Evolutionary conservation across 345 rosid species (phyloP), one percentile per base, ranked within the genome.

Genomic region (Microcos paniculata): DNA sequence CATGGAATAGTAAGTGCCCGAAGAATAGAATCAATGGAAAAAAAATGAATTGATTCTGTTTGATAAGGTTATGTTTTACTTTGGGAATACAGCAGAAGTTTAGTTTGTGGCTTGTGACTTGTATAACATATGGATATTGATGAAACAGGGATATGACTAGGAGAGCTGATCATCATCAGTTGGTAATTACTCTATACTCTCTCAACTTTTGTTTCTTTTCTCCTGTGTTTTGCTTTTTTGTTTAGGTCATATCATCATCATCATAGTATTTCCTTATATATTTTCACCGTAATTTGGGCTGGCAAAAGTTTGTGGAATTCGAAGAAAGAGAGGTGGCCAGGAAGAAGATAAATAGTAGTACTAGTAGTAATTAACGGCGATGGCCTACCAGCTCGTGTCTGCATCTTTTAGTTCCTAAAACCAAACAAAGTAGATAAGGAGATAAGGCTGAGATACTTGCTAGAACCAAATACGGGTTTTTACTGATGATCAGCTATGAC

Each of bases 391-490:
- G 35, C 30, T 24, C 66, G 43, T 31, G 73, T 38, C 57, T 42
- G 13, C 46, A 15, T 19, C 35, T 11, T 31, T 64, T 64, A 18
- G 73, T 28, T 45, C 13, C 56, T 72, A 42, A 73, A 64, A 52
- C 46, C 35, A 68, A 80, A 46, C 18, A n/a, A 61, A 57, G 72
- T 18, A 76, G 83, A 72, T 80, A 76, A 82, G 84, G 70, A 70
- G 84, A 81, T 77, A 80, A 80, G 87, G 82, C 9, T 19, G 31
- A 57, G 46, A 19, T 28, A 0, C 48, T 46, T 40, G 73, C 52
- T 71, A 72, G 61, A 70, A 66, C 63, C 59, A 33, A 69, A 68
- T 62, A 43, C 43, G 64, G 76, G 61, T 55, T 31, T 43, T 21
- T 61, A 12, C 15, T 5, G 23, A 11, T 48, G 30, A 48, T 28